Evolutionary conservation across 148 eudicot genomes (phyloP).

Genomic region (Nepenthes mirabilis): DNA sequence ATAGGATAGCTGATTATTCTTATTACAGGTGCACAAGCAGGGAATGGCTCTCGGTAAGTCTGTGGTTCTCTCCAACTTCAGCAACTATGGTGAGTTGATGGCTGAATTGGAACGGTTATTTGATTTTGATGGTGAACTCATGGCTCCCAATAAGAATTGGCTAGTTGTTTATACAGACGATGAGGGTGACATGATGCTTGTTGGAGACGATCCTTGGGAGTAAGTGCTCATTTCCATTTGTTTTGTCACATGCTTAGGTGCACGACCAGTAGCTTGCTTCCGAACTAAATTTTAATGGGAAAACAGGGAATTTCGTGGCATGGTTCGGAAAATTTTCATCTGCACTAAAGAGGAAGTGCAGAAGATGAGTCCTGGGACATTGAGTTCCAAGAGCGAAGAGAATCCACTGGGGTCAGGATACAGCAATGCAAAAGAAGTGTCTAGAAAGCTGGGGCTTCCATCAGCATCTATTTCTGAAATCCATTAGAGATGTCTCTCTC

Average conservation of each 20-base stretch:
- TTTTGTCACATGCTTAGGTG: too few relatives aligned
- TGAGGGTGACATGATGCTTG: slow-evolving; percentile 99
- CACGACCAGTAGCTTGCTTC: background rate
- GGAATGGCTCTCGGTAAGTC: slow-evolving; percentile 94
- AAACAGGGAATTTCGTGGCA: slow-evolving; percentile 75
- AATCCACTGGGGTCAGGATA: slow-evolving; percentile 33
- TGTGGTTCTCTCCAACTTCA: slow-evolving; percentile 81
- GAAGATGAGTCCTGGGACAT: slow-evolving; percentile 57
- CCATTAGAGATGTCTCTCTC: slow-evolving; percentile 1
- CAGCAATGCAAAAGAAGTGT: slow-evolving; percentile 38
- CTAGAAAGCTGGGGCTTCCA: slow-evolving; percentile 25
- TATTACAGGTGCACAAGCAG: slow-evolving; percentile 84
- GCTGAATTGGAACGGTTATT: slow-evolving; percentile 76
- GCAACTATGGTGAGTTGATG: slow-evolving; percentile 58
- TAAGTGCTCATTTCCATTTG: slow-evolving; percentile 22
- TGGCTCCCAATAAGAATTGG: slow-evolving; percentile 61
- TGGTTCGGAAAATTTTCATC: slow-evolving; percentile 84
- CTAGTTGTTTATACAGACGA: slow-evolving; percentile 81
- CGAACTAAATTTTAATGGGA: background rate
- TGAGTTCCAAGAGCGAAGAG: slow-evolving; percentile 46
- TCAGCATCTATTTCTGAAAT: slow-evolving; percentile 22
- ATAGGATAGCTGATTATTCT: background rate
- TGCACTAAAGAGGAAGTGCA: slow-evolving; percentile 88
- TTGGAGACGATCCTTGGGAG: slow-evolving; percentile 99
- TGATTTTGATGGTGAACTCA: slow-evolving; percentile 75